Conservation (phyloP, 1,284 basidiomycete species). For the Lentinus polychrous region DNA sequence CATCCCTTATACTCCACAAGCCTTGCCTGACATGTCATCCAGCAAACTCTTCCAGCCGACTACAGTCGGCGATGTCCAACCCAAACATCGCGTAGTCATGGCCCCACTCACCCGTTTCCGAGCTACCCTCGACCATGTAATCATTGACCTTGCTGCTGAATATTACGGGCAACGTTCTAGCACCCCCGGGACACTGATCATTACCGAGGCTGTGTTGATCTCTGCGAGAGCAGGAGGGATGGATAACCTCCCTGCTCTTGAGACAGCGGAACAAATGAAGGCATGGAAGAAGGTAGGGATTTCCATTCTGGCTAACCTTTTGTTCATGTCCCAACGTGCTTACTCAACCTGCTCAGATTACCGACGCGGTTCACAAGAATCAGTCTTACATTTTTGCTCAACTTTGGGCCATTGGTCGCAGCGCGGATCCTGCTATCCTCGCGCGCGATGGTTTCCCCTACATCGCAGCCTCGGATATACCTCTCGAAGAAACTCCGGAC, state of each 20-base stretch:
- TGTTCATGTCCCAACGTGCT: neutral
- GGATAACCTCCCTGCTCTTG: slow-evolving; percentile 33
- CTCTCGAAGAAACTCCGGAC: neutral
- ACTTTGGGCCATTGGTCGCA: neutral
- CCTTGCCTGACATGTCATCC: neutral
- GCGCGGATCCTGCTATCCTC: neutral
- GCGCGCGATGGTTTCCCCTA: neutral
- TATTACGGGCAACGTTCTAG: slow-evolving; percentile 41
- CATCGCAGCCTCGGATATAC: neutral
- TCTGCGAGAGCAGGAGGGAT: slow-evolving; percentile 29
- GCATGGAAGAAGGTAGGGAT: slow-evolving; percentile 36
- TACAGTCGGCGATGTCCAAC: slow-evolving; percentile 28
- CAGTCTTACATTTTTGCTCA: slow-evolving; percentile 28
- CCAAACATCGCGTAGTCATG: slow-evolving; percentile 37
- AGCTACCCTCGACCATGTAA: slow-evolving; percentile 19
- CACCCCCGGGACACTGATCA: slow-evolving; percentile 36
- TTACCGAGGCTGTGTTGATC: slow-evolving; percentile 39
- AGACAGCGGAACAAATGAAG: slow-evolving; percentile 31
- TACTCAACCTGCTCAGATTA: slow-evolving; percentile 14
- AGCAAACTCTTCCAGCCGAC: slow-evolving; percentile 34
- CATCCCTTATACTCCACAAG: no score
- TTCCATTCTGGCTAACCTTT: neutral
- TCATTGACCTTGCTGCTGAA: slow-evolving; percentile 22
- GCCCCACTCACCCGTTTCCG: slow-evolving; percentile 36
- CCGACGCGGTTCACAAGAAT: slow-evolving; percentile 13